These are phyloP conservation scores for Xylaria sp. DNA, from an alignment of 2,329 filamentous ascomycete genomes.

Conservation along the genomic window DNA sequence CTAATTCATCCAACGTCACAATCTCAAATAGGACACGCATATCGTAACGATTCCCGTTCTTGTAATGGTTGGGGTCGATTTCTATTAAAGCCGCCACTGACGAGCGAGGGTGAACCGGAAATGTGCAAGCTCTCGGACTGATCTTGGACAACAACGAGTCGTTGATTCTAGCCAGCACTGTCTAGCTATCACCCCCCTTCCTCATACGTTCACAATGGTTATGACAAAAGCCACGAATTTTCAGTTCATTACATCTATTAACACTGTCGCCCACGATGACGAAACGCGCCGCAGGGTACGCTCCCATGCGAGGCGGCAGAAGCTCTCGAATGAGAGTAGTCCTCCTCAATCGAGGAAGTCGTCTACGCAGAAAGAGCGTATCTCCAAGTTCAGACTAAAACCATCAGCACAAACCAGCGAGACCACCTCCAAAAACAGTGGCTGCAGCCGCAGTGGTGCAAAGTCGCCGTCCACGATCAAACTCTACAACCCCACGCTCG, in stretches of 20 bases:
- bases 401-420: constrained; percentile 21
- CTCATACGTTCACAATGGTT: constrained; percentile 22
- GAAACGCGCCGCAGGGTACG: constrained; percentile 44
- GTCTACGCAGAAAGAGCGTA: constrained; percentile 42
- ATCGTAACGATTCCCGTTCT: constrained; percentile 1
- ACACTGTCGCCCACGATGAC: constrained; percentile 44
- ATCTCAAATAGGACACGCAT: constrained; percentile 13
- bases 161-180: neutral
- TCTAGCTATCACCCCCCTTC: neutral
- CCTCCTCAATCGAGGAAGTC: constrained; percentile 35
- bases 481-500: neutral
- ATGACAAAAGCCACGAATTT: constrained; percentile 35
- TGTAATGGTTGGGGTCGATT: neutral
- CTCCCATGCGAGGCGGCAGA: constrained; percentile 43
- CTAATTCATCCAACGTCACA: constrained; percentile 8
- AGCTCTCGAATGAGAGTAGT: constrained; percentile 37
- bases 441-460: constrained; percentile 11
- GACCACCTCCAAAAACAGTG: neutral
- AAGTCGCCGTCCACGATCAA: constrained; percentile 10
- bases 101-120: constrained; percentile 5
- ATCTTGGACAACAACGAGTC: neutral
- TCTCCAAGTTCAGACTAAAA: constrained; percentile 42
- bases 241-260: constrained; percentile 45
- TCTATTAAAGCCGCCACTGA: constrained; percentile 11
- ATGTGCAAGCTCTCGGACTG: constrained; percentile 8